Percentiles rank a stretch among this genome's conserved stretches.
Evolutionary conservation across 129 eudicot genomes (phyloP).

Genomic region (Centaurea solstitialis): DNA sequence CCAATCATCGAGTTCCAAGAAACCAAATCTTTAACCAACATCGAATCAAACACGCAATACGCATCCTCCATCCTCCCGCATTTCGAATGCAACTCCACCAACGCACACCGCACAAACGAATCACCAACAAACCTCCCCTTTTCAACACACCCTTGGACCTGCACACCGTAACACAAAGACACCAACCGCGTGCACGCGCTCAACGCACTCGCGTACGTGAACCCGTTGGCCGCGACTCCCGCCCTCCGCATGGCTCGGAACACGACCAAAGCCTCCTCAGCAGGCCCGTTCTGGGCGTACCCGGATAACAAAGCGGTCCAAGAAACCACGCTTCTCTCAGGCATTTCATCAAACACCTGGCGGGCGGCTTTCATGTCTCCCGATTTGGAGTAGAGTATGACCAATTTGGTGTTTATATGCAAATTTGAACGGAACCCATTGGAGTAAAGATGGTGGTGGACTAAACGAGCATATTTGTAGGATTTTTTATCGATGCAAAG

Average conservation of each 20-base stretch:
- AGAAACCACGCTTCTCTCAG: slow-evolving; percentile 57
- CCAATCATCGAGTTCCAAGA: slow-evolving; percentile 77
- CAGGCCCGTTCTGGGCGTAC: slow-evolving; percentile 47
- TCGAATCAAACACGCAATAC: slow-evolving; percentile 40
- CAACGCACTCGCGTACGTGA: slow-evolving; percentile 64
- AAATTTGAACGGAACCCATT: slow-evolving; percentile 41
- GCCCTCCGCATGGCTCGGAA: slow-evolving; percentile 46
- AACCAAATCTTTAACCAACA: slow-evolving; percentile 60
- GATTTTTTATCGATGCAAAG: slow-evolving; percentile 51
- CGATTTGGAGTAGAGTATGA: slow-evolving; percentile 18
- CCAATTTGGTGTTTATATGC: slow-evolving; percentile 23
- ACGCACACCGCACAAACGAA: slow-evolving; percentile 66
- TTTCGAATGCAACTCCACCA: slow-evolving; percentile 65
- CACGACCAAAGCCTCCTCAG: slow-evolving; percentile 46
- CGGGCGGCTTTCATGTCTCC: slow-evolving; percentile 30
- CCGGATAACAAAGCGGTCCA: slow-evolving; percentile 81
- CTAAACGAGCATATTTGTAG: slow-evolving; percentile 34
- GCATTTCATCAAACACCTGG: slow-evolving; percentile 63
- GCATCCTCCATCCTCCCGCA: slow-evolving; percentile 77
- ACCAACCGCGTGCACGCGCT: slow-evolving; percentile 46
- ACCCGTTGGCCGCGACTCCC: slow-evolving; percentile 67
- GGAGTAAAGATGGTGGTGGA: slow-evolving; percentile 45
- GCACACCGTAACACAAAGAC: slow-evolving; percentile 47
- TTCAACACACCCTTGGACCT: slow-evolving; percentile 58
- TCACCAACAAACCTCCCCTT: slow-evolving; percentile 52